Conservation (phyloP, 148 eudicot genomes). For the Cornus suecica region DNA sequence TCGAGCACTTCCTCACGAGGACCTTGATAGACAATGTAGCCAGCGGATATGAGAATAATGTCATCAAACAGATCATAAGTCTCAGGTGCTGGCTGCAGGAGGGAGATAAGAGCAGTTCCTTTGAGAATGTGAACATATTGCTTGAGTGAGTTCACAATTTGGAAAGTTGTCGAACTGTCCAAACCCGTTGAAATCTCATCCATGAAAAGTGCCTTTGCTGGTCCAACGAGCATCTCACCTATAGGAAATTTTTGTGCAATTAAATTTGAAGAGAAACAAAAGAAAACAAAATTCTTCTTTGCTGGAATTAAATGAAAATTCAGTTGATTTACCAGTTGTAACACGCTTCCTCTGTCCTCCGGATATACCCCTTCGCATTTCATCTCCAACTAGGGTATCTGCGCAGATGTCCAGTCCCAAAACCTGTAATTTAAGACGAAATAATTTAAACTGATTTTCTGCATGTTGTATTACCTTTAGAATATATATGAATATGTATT, state of each 20-base stretch:
- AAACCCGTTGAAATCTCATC: conserved; percentile 62
- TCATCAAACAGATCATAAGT: conserved; percentile 53
- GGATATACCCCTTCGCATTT: conserved; percentile 18
- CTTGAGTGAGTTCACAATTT: conserved; percentile 41
- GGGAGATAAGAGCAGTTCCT: conserved; percentile 46
- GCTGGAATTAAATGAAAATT: background rate
- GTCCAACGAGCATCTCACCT: conserved; percentile 65
- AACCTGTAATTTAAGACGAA: conserved; percentile 30
- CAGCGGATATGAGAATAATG: conserved; percentile 52
- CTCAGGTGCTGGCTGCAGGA: conserved; percentile 56
- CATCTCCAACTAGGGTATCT: conserved; percentile 24
- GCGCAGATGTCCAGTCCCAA: conserved; percentile 30
- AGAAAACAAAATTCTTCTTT: background rate
- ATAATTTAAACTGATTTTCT: background rate
- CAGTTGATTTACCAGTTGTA: conserved; percentile 19
- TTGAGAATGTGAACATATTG: conserved; percentile 37
- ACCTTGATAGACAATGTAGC: conserved; percentile 49
- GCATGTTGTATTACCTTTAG: background rate
- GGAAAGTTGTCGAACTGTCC: conserved; percentile 52
- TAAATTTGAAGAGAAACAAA: too few species aligned
- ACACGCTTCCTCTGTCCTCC: conserved; percentile 30
- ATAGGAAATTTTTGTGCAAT: background rate
- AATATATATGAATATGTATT: background rate
- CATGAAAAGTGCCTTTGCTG: conserved; percentile 44
- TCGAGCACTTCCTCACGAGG: conserved; percentile 45